Evolutionary conservation across 1,139 yeast genomes (phyloP), one percentile per base, ranked within the genome.

Genomic region (Kazachstania sp.): DNA sequence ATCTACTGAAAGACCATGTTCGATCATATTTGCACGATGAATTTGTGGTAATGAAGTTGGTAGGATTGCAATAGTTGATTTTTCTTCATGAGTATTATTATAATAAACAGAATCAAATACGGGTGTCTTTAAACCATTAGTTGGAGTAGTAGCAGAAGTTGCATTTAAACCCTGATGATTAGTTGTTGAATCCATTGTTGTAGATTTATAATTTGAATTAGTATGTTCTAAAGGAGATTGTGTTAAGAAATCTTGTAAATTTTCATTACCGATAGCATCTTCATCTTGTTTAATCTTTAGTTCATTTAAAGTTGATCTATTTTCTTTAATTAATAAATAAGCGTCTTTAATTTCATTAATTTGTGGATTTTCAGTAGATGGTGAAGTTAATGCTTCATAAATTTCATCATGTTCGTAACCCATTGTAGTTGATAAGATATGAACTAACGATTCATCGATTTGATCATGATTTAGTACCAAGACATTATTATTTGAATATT

Each of bases 31-130:
- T 3, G 97, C 97, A 43, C 96, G 74, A 63, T 92, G 98, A 45
- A 90, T 87, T 50, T 92, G 87, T 1, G 98, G 97, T 57, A 92
- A 73, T 3, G 97, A 88, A 2, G 96, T 83, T 4, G 98, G 97
- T 53, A 92, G 70, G 37, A 92, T 86, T 1, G 97, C 95, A 53
- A 92, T 88, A 2, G 95, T 86, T 19, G 70, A 68, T 34, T 67
- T 67, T 30, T 67, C 59, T 46, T 40, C 44, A 16, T 45, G 40
- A 16, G 42, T 45, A n/a, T 44, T 36, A 23, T 23, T 35, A 37
- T 40, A 45, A 18, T 45, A 45, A 18, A 45, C 47, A 4, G 66
- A 68, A 42, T 60, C 58, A 31, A 61, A 52, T 51, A 63, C 39
- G 18, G 47, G 47, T 4, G 43, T 35, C 35, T 45, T 45, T 31